These are phyloP conservation scores for Malus asiatica DNA, from an alignment of 306 rosid species.

Conservation along the genomic window DNA sequence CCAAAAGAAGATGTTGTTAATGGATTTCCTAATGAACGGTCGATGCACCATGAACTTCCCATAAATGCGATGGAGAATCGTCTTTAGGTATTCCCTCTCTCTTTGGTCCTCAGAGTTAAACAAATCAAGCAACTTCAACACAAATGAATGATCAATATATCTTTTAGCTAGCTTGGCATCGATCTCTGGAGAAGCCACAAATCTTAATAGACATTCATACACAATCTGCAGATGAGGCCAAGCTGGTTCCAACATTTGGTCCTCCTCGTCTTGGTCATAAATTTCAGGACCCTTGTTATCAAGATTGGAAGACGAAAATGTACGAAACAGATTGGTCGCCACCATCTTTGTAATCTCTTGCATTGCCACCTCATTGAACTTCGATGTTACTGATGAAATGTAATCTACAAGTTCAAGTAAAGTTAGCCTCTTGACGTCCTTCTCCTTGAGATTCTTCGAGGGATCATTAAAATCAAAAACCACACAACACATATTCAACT, in stretches of 20 bases:
- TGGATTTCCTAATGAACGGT: slow-evolving; percentile 56
- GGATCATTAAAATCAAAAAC: slow-evolving; percentile 51
- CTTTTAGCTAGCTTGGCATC: slow-evolving; percentile 60
- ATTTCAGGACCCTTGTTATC: slow-evolving; percentile 34
- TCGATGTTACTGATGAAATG: slow-evolving; percentile 30
- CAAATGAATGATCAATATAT: slow-evolving; percentile 50
- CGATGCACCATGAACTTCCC: slow-evolving; percentile 69
- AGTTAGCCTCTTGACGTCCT: slow-evolving; percentile 47
- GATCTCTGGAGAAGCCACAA: slow-evolving; percentile 50
- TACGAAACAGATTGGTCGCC: slow-evolving; percentile 42
- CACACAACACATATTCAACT: slow-evolving; percentile 46
- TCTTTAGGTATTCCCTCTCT: slow-evolving; percentile 63
- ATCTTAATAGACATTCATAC: slow-evolving; percentile 47
- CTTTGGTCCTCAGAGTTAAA: slow-evolving; percentile 66
- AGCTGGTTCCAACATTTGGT: slow-evolving; percentile 47
- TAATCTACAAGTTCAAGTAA: slow-evolving; percentile 59
- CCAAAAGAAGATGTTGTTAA: slow-evolving; percentile 50
- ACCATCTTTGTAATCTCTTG: slow-evolving; percentile 54
- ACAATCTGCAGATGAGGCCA: slow-evolving; percentile 64
- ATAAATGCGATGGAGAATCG: slow-evolving; percentile 52
- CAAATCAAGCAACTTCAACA: slow-evolving; percentile 50
- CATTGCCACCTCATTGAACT: slow-evolving; percentile 46
- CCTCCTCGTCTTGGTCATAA: slow-evolving; percentile 53
- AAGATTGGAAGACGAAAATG: slow-evolving; percentile 34
- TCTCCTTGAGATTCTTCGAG: slow-evolving; percentile 37